Evolutionary conservation across 1,284 basidiomycete species (phyloP), one percentile per base, ranked within the genome.

Genomic region (Irpex sp.): DNA sequence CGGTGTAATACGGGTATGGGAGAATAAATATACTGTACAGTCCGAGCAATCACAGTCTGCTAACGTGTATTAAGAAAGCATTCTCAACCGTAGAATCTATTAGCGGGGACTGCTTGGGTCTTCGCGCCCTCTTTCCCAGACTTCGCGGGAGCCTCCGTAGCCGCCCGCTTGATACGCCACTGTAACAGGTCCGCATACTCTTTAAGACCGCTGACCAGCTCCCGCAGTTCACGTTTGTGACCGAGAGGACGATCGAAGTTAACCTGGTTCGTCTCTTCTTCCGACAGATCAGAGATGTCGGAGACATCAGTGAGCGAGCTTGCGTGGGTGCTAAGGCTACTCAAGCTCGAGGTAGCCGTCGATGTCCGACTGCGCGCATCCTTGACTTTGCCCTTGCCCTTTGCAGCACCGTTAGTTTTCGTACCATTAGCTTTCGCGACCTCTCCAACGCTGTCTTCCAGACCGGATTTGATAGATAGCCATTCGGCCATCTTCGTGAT

Each of bases 401-500:
- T 11, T 22, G 70, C 74, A 0, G 18, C 43, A 2, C 73, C 74
- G 65, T 76, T 62, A 15, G 74, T 72, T 38, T 76, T 73, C 43
- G 69, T 73, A 15, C 75, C 45, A 10, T 18, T n/a, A 27, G 43
- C 67, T 32, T 70, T 67, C 63, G 38, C 24, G 32, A 43, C n/a
- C 27, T 70, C 65, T 4, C 60, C 68, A 42, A 68, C 74, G 2
- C 80, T 78, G 10, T 83, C 81, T 56, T 85, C 83, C 60, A 89
- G 76, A n/a, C 81, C 86, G 68, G 85, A 83, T 76, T 86, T 88
- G 74, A 85, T 83, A 27, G 85, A 82, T 44, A 94, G 80, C 92
- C 92, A 94, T 64, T 89, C 85, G 2, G 90, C 89, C n/a, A 94
- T 80, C 77, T 88, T 91, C 68, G 78, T 77, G 70, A 95, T 89